phyloP scores from a whole-genome alignment of 2,329 filamentous ascomycete species.

The Niveomyces coronatus region DNA sequence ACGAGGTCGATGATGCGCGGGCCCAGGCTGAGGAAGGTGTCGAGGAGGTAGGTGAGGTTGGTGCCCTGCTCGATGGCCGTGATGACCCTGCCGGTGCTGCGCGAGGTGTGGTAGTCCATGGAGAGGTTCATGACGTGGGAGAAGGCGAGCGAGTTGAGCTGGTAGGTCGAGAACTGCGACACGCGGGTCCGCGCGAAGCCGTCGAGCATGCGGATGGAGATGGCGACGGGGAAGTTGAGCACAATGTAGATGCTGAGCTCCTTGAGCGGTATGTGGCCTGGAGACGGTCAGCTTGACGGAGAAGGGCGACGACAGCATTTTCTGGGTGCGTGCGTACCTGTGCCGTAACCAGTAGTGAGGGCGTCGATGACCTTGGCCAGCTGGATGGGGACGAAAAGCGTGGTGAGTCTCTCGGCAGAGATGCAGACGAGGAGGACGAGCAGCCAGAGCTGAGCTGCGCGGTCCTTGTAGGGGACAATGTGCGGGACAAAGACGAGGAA shows the following conservation, averaged over 20 bases:
- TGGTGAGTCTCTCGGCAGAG: constrained; percentile 14
- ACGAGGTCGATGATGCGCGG: constrained; percentile 51
- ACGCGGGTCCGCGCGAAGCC: constrained; percentile 15
- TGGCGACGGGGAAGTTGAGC: constrained; percentile 12
- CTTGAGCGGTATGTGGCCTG: constrained; percentile 8
- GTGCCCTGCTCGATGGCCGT: constrained; percentile 51
- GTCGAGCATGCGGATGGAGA: constrained; percentile 4
- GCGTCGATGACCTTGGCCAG: constrained; percentile 16
- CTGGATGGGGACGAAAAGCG: constrained; percentile 18
- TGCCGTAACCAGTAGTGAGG: constrained; percentile 10
- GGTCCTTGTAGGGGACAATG: constrained; percentile 17
- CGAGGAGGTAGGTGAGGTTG: constrained; percentile 45
- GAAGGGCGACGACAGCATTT: neutral
- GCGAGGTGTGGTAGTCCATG: constrained; percentile 57
- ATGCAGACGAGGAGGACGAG: constrained; percentile 14
- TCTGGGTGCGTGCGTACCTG: neutral
- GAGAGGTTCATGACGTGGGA: constrained; percentile 56
- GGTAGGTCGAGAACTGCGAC: constrained; percentile 29
- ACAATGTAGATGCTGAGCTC: constrained; percentile 10
- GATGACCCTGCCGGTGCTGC: constrained; percentile 50
- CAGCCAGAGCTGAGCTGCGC: constrained; percentile 17
- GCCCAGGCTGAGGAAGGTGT: constrained; percentile 45
- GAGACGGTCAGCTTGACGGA: neutral
- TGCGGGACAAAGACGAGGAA: constrained; percentile 17
- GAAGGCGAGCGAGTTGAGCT: constrained; percentile 44